phyloP scores from a whole-genome alignment of 306 rosid genomes.

The Trifolium subterraneum region DNA sequence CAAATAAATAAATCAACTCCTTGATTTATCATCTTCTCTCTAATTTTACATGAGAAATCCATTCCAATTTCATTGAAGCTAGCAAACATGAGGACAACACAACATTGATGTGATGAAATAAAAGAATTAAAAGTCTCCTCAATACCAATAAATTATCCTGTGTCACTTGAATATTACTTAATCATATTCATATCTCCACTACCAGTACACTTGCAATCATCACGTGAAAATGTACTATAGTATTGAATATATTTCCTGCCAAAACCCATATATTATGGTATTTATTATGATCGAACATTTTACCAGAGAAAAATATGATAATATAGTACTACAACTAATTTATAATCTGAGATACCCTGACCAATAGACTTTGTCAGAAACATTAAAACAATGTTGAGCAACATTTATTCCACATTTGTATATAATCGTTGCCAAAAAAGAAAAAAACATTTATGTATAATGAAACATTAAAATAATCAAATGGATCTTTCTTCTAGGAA shows the following conservation, averaged over 20 bases:
- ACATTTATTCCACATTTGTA: not conserved
- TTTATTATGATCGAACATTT: not conserved
- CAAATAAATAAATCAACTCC: too few species aligned
- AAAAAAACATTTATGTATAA: too few species aligned
- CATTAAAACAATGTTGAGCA: not conserved
- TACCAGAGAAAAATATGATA: not conserved
- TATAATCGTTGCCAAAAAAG: too few species aligned
- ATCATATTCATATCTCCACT: constrained; percentile 3
- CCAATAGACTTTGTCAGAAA: not conserved
- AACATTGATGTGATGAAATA: constrained; percentile 26
- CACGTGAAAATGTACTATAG: constrained; percentile 36
- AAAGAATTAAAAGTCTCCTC: constrained; percentile 14
- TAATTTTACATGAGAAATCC: not conserved
- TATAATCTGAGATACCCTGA: not conserved
- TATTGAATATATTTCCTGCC: constrained; percentile 5
- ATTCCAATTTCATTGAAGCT: not conserved
- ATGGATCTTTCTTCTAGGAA: too few species aligned
- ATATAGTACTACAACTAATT: not conserved
- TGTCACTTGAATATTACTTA: not conserved
- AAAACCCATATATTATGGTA: not conserved
- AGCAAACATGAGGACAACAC: not conserved
- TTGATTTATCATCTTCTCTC: not conserved
- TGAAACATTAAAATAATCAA: too few species aligned
- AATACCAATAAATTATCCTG: constrained; percentile 2
- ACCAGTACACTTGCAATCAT: constrained; percentile 27